Base-by-base conservation (phyloP, 148 eudicot genomes). In the Agrostemma githago region DNA sequence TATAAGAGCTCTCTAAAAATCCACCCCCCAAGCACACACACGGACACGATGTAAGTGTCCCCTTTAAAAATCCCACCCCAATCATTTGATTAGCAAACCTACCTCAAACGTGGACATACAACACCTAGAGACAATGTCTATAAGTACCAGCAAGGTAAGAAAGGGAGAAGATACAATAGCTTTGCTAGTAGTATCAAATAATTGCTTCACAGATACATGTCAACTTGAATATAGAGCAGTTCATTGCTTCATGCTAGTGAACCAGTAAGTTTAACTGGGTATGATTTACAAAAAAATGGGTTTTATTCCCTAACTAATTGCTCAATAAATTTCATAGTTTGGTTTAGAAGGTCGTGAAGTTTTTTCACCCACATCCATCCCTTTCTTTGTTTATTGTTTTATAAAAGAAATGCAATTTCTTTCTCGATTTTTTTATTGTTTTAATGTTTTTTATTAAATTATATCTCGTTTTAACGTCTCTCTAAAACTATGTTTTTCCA, bases 71-170 rank as follows among this genome's bases (percentile, higher is more conserved):
- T 48, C 3, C 3, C 54, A 48, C 54, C 15, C 6, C n/a, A n/a
- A 48, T 48, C 54, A 48, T 48, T 48, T 2, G 54, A 48, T 48
- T 48, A 48, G 12, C 2, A 11, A 48, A 48, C 54, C 54, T 48
- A 48, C 54, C n/a, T 48, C 54, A 6, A 20, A 60, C 21, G 12
- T 57, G 60, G 38, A 34, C 68, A 19, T 59, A 74, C 68, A 26
- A 42, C 85, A 93, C 98, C 85, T 91, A 93, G 59, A n/a, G n/a
- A n/a, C n/a, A n/a, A n/a, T n/a, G 83, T 46, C 0, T 8, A 46
- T 46, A 46, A 46, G 53, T 7, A 46, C 1, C 53, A 46, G 11
- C 53, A 46, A 46, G 53, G 53, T 3, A 11, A 8, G 11, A 46
- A 46, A 48, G 14, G 12, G 12, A 48, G 54, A 6, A 15, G 54